A percentile compares a stretch with the other conserved stretches of the same genome.
Evolutionary conservation across 2,329 filamentous ascomycete genomes (phyloP).

Genomic region (Alternaria sp.): DNA sequence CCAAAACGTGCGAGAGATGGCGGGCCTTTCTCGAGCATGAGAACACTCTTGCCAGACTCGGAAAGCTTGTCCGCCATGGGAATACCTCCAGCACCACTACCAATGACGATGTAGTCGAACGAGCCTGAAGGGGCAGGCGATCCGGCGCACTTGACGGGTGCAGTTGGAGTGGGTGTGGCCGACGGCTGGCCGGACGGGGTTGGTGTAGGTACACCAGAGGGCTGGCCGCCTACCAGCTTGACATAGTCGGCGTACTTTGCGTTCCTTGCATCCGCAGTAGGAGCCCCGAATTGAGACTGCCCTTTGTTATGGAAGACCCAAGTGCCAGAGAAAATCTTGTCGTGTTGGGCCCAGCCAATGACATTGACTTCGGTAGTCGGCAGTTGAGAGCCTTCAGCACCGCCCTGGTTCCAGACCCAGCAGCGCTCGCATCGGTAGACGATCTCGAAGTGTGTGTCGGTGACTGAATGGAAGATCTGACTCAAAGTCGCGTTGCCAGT

Average conservation of each 20-base stretch:
- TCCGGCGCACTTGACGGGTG: constrained; percentile 50
- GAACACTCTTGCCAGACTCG: constrained; percentile 69
- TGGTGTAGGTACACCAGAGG: constrained; percentile 33
- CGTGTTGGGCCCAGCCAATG: constrained; percentile 66
- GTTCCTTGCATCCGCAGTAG: constrained; percentile 57
- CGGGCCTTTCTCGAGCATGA: constrained; percentile 62
- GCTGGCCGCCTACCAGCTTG: constrained; percentile 43
- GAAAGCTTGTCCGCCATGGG: constrained; percentile 68
- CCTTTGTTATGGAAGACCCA: constrained; percentile 63
- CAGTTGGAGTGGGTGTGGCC: constrained; percentile 40
- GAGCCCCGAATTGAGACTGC: constrained; percentile 63
- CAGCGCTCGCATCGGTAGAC: constrained; percentile 70
- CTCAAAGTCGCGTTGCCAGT: constrained; percentile 69
- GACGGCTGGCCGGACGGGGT: constrained; percentile 29
- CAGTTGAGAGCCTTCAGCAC: constrained; percentile 51
- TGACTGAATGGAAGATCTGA: constrained; percentile 66
- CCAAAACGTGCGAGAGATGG: constrained; percentile 71
- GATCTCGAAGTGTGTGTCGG: constrained; percentile 66
- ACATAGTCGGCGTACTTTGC: constrained; percentile 55
- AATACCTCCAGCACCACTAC: constrained; percentile 69
- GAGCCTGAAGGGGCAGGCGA: constrained; percentile 54
- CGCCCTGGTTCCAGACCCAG: constrained; percentile 56
- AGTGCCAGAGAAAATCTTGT: constrained; percentile 51
- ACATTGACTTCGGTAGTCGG: constrained; percentile 51
- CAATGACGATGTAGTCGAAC: constrained; percentile 71